phyloP scores from a whole-genome alignment of 2,329 filamentous ascomycete species.

The Aspergillus quadrilineatus region DNA sequence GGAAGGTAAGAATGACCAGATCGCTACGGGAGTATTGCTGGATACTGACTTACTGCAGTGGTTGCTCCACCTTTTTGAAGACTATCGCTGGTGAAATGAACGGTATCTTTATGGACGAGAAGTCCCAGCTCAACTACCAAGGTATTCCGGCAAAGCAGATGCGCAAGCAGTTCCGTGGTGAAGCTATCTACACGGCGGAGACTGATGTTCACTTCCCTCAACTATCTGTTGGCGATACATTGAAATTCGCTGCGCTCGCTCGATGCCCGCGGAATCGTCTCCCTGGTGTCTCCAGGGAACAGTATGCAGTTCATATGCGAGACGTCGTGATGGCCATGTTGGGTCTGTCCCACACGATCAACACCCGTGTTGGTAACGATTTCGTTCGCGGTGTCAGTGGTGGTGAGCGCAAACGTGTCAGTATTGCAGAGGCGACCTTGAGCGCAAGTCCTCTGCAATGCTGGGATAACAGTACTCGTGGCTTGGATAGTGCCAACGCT shows the following conservation, averaged over 20 bases:
- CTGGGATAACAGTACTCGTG: conserved; percentile 53
- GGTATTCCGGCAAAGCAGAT: conserved; percentile 56
- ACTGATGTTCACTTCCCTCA: conserved; percentile 81
- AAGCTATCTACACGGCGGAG: conserved; percentile 84
- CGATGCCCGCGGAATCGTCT: conserved; percentile 48
- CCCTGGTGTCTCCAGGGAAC: conserved; percentile 43
- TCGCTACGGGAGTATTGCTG: neutral
- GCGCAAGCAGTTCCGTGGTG: conserved; percentile 68
- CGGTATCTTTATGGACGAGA: conserved; percentile 70
- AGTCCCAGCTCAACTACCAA: conserved; percentile 79
- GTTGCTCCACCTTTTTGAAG: conserved; percentile 83
- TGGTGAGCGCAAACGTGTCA: conserved; percentile 62
- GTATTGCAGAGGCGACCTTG: conserved; percentile 56
- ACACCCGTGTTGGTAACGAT: conserved; percentile 53
- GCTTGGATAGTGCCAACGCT: conserved; percentile 56
- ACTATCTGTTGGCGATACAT: conserved; percentile 74
- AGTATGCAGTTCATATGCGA: conserved; percentile 45
- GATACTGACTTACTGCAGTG: conserved; percentile 23
- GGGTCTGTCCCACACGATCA: conserved; percentile 52
- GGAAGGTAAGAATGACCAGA: conserved; percentile 29
- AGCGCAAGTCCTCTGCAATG: conserved; percentile 49
- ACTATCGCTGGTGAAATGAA: conserved; percentile 80
- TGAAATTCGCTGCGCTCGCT: conserved; percentile 73
- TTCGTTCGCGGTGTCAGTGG: conserved; percentile 63
- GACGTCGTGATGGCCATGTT: conserved; percentile 49